Evolutionary conservation across 225 moss, liverwort and hornwort genomes (phyloP).

Genomic region (Polytrichum formosum): DNA sequence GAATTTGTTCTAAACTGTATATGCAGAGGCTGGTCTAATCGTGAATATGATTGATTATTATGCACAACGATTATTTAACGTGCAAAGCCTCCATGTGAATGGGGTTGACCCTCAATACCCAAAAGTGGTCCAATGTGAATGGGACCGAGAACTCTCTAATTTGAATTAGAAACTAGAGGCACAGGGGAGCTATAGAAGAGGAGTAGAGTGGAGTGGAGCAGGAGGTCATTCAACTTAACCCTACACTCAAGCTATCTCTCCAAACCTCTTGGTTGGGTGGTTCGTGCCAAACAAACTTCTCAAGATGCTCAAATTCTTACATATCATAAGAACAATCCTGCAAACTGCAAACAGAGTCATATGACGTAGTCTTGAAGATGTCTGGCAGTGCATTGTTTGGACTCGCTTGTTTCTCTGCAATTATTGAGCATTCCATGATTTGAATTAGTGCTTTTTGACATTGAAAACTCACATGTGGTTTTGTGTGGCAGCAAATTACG

Average conservation of each 20-base stretch:
- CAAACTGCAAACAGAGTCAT: neutral
- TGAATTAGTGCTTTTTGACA: neutral
- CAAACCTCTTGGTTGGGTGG: too few relatives aligned
- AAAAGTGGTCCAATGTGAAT: too few relatives aligned
- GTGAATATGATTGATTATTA: too few relatives aligned
- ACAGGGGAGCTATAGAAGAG: too few relatives aligned
- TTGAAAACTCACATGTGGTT: neutral
- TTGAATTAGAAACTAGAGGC: too few relatives aligned
- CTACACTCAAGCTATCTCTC: too few relatives aligned
- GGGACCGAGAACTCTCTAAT: too few relatives aligned
- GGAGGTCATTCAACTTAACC: too few relatives aligned
- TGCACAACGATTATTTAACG: neutral
- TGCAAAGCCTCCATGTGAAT: neutral
- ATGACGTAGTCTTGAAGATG: neutral
- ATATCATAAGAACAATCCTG: neutral
- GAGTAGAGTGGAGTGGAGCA: too few relatives aligned
- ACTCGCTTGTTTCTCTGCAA: neutral
- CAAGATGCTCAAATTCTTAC: neutral
- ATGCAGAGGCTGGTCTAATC: too few relatives aligned
- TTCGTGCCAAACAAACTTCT: too few relatives aligned
- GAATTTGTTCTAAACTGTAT: neutral
- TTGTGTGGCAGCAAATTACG: slow-evolving; percentile 41
- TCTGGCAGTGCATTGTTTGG: neutral
- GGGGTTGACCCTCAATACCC: neutral
- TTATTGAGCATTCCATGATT: neutral